Conservation (phyloP, 768 basidiomycete species). For the Tricholoma sp. region DNA sequence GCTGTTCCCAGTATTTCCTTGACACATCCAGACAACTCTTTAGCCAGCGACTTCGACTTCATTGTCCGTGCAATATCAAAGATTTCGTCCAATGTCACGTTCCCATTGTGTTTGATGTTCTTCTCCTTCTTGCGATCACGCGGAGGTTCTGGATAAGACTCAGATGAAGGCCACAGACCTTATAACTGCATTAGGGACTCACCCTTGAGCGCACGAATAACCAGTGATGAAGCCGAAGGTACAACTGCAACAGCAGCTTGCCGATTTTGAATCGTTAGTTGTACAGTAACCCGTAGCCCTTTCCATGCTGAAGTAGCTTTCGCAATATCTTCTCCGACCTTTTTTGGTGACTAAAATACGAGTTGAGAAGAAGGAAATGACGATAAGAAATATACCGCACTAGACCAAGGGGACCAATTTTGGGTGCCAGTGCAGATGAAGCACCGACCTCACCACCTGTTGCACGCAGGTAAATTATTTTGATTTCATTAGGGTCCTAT, state of each 20-base stretch:
- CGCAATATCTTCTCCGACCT: slow-evolving; percentile 99
- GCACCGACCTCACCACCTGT: slow-evolving; percentile 99
- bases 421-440: slow-evolving; percentile 96
- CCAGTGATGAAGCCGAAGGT: slow-evolving; percentile 93
- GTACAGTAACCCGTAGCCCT: slow-evolving; percentile 98
- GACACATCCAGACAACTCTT: slow-evolving; percentile 80
- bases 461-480: slow-evolving; percentile 97
- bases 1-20: slow-evolving; percentile 99
- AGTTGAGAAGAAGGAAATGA: slow-evolving; percentile 10
- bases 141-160: slow-evolving; percentile 72
- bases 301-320: slow-evolving; percentile 99
- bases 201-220: slow-evolving; percentile 99
- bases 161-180: not conserved
- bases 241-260: slow-evolving; percentile 97
- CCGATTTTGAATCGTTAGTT: slow-evolving; percentile 99
- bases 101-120: slow-evolving; percentile 98
- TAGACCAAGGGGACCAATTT: slow-evolving; percentile 99
- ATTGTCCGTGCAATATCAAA: slow-evolving; percentile 94
- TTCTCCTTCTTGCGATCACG: slow-evolving; percentile 99
- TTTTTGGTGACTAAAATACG: slow-evolving; percentile 85
- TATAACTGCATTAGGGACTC: slow-evolving; percentile 17
- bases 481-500: slow-evolving; percentile 96
- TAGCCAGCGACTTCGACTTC: slow-evolving; percentile 90
- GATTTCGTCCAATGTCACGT: slow-evolving; percentile 91
- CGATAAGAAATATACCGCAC: slow-evolving; percentile 43